Evolutionary conservation across 768 basidiomycete species (phyloP).

Genomic region (Leccinum pellstonianum): DNA sequence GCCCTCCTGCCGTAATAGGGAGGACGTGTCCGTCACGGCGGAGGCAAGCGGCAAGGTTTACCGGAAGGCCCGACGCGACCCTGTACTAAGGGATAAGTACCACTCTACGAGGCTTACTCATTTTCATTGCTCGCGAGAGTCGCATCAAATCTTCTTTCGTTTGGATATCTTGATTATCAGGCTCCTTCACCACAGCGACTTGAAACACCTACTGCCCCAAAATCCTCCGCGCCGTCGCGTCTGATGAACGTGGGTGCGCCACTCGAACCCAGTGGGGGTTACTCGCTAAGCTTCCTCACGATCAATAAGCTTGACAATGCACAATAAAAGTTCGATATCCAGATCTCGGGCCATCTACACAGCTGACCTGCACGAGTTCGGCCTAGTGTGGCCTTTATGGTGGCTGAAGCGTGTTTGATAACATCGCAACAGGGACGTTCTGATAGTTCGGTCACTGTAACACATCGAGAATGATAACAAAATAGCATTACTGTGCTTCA

Average conservation of each 20-base stretch:
- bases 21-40: not conserved
- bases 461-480: not conserved
- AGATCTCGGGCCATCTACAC: not conserved
- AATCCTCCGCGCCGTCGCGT: not conserved
- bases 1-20: not conserved
- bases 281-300: not conserved
- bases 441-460: not conserved
- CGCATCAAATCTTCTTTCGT: not conserved
- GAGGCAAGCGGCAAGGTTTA: not conserved
- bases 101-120: not conserved
- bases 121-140: not conserved
- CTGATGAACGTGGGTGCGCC: not conserved
- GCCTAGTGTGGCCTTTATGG: not conserved
- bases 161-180: not conserved
- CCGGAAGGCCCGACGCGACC: not conserved
- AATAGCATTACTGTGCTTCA: not conserved
- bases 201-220: not conserved
- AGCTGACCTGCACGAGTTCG: not conserved
- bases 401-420: not conserved
- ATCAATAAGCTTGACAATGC: not conserved
- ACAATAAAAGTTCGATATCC: not conserved
- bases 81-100: not conserved
- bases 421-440: not conserved
- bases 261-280: not conserved
- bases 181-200: not conserved